These are phyloP conservation scores for Lactifluus pinguis DNA, from an alignment of 768 basidiomycete genomes.

Conservation along the genomic window DNA sequence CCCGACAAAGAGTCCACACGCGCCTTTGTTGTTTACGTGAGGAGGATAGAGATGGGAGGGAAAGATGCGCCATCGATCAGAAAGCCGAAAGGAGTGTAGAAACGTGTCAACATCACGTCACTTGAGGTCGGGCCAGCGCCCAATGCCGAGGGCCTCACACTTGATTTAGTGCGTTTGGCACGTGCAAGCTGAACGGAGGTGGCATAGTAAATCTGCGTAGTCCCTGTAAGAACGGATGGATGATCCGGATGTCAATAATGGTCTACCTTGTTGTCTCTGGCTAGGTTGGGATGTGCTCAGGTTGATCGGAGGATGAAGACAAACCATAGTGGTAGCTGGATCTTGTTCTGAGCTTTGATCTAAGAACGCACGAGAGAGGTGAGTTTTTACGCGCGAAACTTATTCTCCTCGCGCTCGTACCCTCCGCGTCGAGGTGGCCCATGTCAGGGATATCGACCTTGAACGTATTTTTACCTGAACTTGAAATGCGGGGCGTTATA, in stretches of 20 bases:
- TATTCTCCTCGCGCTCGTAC: slow-evolving; percentile 39
- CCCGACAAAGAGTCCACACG: no score
- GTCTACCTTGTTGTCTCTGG: no score
- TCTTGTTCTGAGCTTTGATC: slow-evolving; percentile 71
- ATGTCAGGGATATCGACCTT: slow-evolving; percentile 75
- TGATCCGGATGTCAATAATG: neutral
- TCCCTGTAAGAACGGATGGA: slow-evolving; percentile 40
- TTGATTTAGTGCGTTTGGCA: slow-evolving; percentile 80
- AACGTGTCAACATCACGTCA: no score
- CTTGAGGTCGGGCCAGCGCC: slow-evolving; percentile 46
- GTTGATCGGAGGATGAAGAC: slow-evolving; percentile 56
- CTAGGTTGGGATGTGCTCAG: neutral
- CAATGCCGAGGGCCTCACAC: slow-evolving; percentile 71
- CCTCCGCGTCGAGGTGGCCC: slow-evolving; percentile 81
- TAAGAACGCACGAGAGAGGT: slow-evolving; percentile 25
- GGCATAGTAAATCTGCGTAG: slow-evolving; percentile 89
- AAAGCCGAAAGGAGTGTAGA: no score
- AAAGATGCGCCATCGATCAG: no score
- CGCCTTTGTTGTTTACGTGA: no score
- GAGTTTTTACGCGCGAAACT: neutral
- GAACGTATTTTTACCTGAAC: slow-evolving; percentile 78
- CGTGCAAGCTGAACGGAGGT: slow-evolving; percentile 61
- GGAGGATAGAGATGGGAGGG: no score
- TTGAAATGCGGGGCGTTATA: neutral
- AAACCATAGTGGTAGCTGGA: slow-evolving; percentile 86